Conservation (phyloP, 345 rosid species). For the Arabis alpina region DNA sequence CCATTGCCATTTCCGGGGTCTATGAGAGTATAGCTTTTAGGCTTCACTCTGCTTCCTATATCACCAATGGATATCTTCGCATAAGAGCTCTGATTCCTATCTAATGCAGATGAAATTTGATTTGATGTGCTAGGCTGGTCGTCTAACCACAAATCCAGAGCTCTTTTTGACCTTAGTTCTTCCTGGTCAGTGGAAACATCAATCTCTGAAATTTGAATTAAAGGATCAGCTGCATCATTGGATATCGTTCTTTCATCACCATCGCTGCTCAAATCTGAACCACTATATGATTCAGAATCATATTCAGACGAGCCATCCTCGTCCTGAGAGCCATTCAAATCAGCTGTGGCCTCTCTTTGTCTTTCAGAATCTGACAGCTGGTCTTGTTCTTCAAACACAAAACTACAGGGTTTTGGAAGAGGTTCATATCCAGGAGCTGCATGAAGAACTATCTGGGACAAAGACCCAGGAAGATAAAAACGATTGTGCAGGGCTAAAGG, state of each 20-base stretch:
- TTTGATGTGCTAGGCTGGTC: slow-evolving; percentile 70
- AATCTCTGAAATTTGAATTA: slow-evolving; percentile 77
- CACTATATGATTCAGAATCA: slow-evolving; percentile 62
- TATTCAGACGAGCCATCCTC: slow-evolving; percentile 76
- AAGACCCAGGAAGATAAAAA: slow-evolving; percentile 93
- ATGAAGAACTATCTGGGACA: slow-evolving; percentile 95
- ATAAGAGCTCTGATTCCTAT: slow-evolving; percentile 53
- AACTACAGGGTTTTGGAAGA: slow-evolving; percentile 90
- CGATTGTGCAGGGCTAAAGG: slow-evolving; percentile 55
- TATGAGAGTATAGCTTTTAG: slow-evolving; percentile 69
- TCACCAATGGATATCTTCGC: slow-evolving; percentile 82
- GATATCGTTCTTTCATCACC: slow-evolving; percentile 51
- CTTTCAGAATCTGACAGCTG: slow-evolving; percentile 45
- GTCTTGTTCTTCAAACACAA: slow-evolving; percentile 52
- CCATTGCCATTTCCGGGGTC: slow-evolving; percentile 87
- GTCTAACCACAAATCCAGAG: slow-evolving; percentile 88
- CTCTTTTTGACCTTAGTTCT: slow-evolving; percentile 62
- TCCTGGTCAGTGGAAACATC: slow-evolving; percentile 50
- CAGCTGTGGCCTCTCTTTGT: slow-evolving; percentile 41
- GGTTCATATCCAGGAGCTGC: slow-evolving; percentile 99
- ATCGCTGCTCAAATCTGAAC: slow-evolving; percentile 50
- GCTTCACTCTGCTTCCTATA: slow-evolving; percentile 66
- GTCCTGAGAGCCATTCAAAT: slow-evolving; percentile 48
- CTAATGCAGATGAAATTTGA: slow-evolving; percentile 47
- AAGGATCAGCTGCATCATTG: slow-evolving; percentile 59